Base-by-base conservation (phyloP, 768 basidiomycete species). In the Wakefieldia striispora region DNA sequence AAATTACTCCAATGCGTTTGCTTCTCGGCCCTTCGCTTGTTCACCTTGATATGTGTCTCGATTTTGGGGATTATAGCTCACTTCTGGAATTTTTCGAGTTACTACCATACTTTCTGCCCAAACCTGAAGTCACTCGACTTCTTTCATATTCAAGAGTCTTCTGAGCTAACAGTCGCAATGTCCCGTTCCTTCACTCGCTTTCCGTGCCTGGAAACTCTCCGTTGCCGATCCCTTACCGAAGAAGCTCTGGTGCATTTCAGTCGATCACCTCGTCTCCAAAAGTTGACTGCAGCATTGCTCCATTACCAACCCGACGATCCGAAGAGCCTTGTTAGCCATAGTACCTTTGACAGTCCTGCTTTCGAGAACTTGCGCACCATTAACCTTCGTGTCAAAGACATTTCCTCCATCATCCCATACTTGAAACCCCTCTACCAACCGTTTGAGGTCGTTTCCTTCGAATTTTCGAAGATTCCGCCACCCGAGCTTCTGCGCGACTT, bases 321-420 rank as follows among this genome's bases (percentile, higher is more conserved):
- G 23, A 23, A 8, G 3, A n/a, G n/a, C n/a, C n/a, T n/a, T n/a
- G n/a, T n/a, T n/a, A n/a, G n/a, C n/a, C n/a, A n/a, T n/a, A n/a
- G n/a, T n/a, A 33, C 33, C 17, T n/a, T 16, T 4, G 21, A 46
- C 9, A 9, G 4, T 20, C 26, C n/a, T n/a, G n/a, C 43, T 16
- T 56, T 56, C 33, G 19, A 48, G 29, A 51, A 57, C 12, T 14
- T 56, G 48, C n/a, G 48, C 14, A 11, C 17, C 37, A 41, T 56
- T 16, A 10, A 26, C 10, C 45, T 57, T 21, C 3, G 1, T 4
- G 27, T 56, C 16, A 3, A 38, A 6, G 39, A 42, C 9, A 42
- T 57, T 38, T 51, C 43, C 14, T 44, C 54, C 23, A n/a, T 56
- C 17, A 47, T 24, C 13, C 55, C 54, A 2, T 43, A 12, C 21